Conservation (phyloP, 495 filamentous ascomycete species). For the Elasticomyces elasticus region DNA sequence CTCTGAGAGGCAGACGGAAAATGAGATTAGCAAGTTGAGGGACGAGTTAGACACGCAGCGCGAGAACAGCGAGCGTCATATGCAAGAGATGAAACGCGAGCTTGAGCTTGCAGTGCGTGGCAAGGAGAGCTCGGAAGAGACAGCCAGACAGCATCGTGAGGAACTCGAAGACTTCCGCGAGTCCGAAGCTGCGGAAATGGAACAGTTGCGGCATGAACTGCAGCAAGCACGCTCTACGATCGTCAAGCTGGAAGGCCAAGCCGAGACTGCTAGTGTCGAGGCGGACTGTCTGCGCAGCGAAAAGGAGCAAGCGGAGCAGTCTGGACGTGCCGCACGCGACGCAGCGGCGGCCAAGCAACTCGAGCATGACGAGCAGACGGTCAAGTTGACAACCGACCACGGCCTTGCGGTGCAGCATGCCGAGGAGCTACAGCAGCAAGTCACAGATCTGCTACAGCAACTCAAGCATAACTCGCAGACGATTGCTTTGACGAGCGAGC, state of each 20-base stretch:
- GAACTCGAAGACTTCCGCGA: conserved; percentile 17
- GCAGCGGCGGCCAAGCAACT: not conserved
- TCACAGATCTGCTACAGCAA: conserved; percentile 13
- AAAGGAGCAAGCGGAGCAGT: not conserved
- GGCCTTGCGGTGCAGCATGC: not conserved
- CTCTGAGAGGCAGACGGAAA: not conserved
- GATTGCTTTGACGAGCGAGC: no score
- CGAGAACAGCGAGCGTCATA: not conserved
- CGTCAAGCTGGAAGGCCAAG: not conserved
- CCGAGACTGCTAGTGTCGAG: conserved; percentile 1
- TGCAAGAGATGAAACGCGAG: conserved; percentile 1
- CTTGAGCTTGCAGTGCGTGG: conserved; percentile 4
- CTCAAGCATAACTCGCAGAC: no score
- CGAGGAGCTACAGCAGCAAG: conserved; percentile 3
- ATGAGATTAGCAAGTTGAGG: not conserved
- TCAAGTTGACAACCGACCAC: not conserved
- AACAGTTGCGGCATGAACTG: conserved; percentile 12
- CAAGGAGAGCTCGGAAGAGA: conserved; percentile 7
- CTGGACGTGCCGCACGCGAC: not conserved
- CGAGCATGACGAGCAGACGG: not conserved
- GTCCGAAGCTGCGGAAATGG: conserved; percentile 8
- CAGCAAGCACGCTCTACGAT: conserved; percentile 5
- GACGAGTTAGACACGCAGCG: not conserved
- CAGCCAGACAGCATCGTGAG: conserved; percentile 7
- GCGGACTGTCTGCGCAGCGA: not conserved